Evolutionary conservation across 2,329 filamentous ascomycete genomes (phyloP), one percentile per base, ranked within the genome.

Genomic region (Paraphoma sp.): DNA sequence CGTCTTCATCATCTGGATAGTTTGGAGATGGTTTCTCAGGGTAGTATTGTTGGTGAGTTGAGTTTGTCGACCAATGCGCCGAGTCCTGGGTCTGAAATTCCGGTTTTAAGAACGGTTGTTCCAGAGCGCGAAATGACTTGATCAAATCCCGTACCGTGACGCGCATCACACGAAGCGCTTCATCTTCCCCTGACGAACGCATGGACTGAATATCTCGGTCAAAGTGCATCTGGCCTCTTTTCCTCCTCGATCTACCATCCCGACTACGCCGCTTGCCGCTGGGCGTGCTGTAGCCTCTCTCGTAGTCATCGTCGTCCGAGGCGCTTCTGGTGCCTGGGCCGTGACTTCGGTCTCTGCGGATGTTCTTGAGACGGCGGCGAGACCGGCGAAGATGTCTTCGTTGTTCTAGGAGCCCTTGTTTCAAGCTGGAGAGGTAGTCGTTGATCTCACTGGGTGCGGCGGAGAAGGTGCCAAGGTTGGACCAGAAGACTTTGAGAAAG

Each of bases 401-500:
- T 61, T 81, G 77, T 68, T 81, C 77, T 17, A 79, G 64, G 1
- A 80, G 63, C 30, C 74, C 75, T 50, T 78, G 74, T 48, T 78
- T 76, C 8, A 81, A 68, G 29, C 72, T 78, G n/a, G 73, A 77
- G 1, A 80, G 63, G 33, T 70, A 74, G 48, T 74, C 69, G 48
- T 75, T 69, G n/a, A 80, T 77, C 57, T 80, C 74, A 38, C 69
- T 62, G 6, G 71, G 67, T 1, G 77, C 78, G 46, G 73, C 67
- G 38, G 60, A 57, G 30, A 80, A 56, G 3, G 77, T 79, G n/a
- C 66, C 56, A 38, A 80, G 59, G 17, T 78, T 77, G 45, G 65
- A 63, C 78, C 76, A 80, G 49, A 79, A 71, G 7, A 80, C 76
- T 47, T 74, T 70, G 28, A 80, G 47, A 60, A 79, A 75, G 14